Conservation (phyloP, 176 grass and related monocot species). For the Zea mays region Zm-B73-REFERENCE-NAM-5.0 NC_050099.1:204011501-204012000, state of each 20-base stretch:
- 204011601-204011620: constrained; percentile 90
- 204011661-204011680: constrained; percentile 47
- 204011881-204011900: constrained; percentile 85
- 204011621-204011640: constrained; percentile 77
- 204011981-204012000: constrained; percentile 47
- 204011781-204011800: too few species aligned
- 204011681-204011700: constrained; percentile 41
- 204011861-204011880: constrained; percentile 93
- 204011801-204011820: not conserved
- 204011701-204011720: constrained; percentile 55
- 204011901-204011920: constrained; percentile 80
- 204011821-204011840: not conserved
- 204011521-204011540: constrained; percentile 71
- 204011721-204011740: constrained; percentile 82
- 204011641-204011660: constrained; percentile 89
- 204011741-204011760: constrained; percentile 85
- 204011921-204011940: constrained; percentile 85
- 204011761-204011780: too few species aligned
- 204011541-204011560: constrained; percentile 85
- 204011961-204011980: constrained; percentile 89
- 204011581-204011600: constrained; percentile 86
- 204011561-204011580: constrained; percentile 95
- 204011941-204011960: constrained; percentile 72
- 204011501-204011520: constrained; percentile 76
- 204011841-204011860: constrained; percentile 82